Evolutionary conservation across 1,139 yeast species (phyloP).

Genomic region (Kodamaea alishanica): DNA sequence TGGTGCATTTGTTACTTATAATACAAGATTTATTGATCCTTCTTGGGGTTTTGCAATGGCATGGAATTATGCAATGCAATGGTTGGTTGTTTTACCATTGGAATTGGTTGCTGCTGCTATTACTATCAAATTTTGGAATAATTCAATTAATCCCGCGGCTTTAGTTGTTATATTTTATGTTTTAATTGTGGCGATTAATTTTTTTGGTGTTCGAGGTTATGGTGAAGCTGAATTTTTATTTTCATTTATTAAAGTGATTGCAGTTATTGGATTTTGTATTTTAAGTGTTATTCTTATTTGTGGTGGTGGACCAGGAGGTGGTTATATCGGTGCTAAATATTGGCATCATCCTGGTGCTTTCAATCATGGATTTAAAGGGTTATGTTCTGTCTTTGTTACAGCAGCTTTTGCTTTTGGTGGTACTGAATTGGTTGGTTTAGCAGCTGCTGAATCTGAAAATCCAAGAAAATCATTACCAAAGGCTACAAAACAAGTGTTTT

Average conservation of each 20-base stretch:
- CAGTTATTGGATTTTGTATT: slow-evolving; percentile 38
- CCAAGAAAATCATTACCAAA: slow-evolving; percentile 59
- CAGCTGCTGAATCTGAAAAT: slow-evolving; percentile 41
- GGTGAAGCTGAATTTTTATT: slow-evolving; percentile 44
- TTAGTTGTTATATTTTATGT: slow-evolving; percentile 38
- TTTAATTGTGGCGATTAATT: slow-evolving; percentile 33
- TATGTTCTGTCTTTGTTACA: slow-evolving; percentile 39
- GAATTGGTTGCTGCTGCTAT: slow-evolving; percentile 63
- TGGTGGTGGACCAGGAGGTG: slow-evolving; percentile 36
- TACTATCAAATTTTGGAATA: slow-evolving; percentile 35
- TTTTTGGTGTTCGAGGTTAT: slow-evolving; percentile 41
- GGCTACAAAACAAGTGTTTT: slow-evolving; percentile 69
- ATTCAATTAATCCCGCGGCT: slow-evolving; percentile 32
- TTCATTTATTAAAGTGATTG: slow-evolving; percentile 35
- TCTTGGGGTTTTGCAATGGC: slow-evolving; percentile 80
- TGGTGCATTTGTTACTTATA: slow-evolving; percentile 75
- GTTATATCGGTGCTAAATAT: slow-evolving; percentile 45
- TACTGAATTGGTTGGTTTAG: slow-evolving; percentile 48
- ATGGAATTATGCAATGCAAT: slow-evolving; percentile 78
- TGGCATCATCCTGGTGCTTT: slow-evolving; percentile 46
- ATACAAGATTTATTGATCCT: slow-evolving; percentile 65
- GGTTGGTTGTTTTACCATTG: slow-evolving; percentile 72
- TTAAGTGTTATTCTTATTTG: slow-evolving; percentile 38
- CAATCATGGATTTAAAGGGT: slow-evolving; percentile 42
- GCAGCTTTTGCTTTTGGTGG: slow-evolving; percentile 44